These are phyloP conservation scores for Phytophthora vignae DNA, from an alignment of 352 stramenopile species.

Conservation along the genomic window DNA sequence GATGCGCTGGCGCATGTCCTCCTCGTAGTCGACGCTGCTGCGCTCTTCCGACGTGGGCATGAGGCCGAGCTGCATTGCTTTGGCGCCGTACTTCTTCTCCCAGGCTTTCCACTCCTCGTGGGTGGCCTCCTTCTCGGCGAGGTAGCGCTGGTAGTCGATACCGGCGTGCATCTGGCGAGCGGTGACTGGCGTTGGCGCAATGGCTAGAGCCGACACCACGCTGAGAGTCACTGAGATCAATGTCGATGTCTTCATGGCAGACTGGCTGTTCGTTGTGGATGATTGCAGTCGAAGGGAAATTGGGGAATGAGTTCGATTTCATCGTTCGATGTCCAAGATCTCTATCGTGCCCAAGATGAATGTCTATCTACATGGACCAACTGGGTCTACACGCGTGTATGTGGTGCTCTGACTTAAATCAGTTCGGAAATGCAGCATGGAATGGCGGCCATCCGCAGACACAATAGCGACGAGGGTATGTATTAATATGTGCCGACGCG, in stretches of 20 bases:
- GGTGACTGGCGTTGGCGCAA: conserved; percentile 2
- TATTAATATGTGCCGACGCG: background rate
- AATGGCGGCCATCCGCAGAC: background rate
- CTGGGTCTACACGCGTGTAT: background rate
- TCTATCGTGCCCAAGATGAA: background rate
- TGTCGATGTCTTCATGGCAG: conserved; percentile 7
- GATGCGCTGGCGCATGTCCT: conserved; percentile 41
- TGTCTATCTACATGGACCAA: background rate
- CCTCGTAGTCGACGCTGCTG: conserved; percentile 32
- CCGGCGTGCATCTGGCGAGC: conserved; percentile 37
- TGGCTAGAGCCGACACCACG: background rate
- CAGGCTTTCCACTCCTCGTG: conserved; percentile 24
- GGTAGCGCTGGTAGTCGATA: conserved; percentile 46
- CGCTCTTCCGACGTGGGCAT: conserved; percentile 27
- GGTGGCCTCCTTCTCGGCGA: conserved; percentile 33
- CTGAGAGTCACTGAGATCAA: background rate
- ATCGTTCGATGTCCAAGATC: background rate
- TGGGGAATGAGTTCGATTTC: conserved; percentile 9
- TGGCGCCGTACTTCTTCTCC: background rate
- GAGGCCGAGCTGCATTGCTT: conserved; percentile 12
- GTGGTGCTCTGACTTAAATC: background rate
- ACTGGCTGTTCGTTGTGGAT: background rate
- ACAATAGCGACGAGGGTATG: background rate
- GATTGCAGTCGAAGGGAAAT: background rate
- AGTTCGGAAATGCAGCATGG: background rate